Evolutionary conservation across 129 eudicot species (phyloP).

Genomic region (Helianthus annuus): DNA sequence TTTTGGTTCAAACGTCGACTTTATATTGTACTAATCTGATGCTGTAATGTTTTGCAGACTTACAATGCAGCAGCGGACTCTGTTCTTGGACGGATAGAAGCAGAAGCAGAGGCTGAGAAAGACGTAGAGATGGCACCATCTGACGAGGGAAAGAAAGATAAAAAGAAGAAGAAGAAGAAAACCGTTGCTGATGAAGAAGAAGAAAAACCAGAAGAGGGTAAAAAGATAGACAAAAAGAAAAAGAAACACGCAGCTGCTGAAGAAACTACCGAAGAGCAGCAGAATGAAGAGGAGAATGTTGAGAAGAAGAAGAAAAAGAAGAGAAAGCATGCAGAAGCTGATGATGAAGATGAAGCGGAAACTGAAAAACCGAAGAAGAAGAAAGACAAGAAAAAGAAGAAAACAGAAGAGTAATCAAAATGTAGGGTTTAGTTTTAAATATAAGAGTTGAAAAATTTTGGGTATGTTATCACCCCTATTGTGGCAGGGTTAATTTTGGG

Average conservation of each 20-base stretch:
- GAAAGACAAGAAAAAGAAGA: conserved; percentile 73
- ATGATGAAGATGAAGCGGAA: conserved; percentile 41
- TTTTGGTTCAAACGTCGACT: not conserved
- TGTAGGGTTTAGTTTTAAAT: conserved; percentile 12
- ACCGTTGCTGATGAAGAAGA: conserved; percentile 34
- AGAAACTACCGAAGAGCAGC: conserved; percentile 19
- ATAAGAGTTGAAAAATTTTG: conserved; percentile 15
- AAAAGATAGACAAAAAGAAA: conserved; percentile 64
- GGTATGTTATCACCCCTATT: conserved; percentile 1
- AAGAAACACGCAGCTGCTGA: conserved; percentile 45
- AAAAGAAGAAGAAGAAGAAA: conserved; percentile 56
- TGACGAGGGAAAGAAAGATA: conserved; percentile 52
- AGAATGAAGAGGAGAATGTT: conserved; percentile 44
- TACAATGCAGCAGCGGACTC: conserved; percentile 88
- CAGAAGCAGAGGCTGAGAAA: conserved; percentile 42
- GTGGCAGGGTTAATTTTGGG: conserved; percentile 11
- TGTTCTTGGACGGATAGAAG: conserved; percentile 58
- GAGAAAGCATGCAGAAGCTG: conserved; percentile 65
- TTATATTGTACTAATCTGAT: not conserved
- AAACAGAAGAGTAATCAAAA: conserved; percentile 42
- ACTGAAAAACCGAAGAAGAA: conserved; percentile 41
- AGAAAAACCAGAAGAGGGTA: conserved; percentile 34
- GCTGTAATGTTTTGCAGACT: conserved; percentile 40
- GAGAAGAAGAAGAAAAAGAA: conserved; percentile 85
- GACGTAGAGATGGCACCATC: conserved; percentile 34